These are phyloP conservation scores for Myriosclerotinia curreyana DNA, from an alignment of 2,329 filamentous ascomycete species.

Conservation along the genomic window DNA sequence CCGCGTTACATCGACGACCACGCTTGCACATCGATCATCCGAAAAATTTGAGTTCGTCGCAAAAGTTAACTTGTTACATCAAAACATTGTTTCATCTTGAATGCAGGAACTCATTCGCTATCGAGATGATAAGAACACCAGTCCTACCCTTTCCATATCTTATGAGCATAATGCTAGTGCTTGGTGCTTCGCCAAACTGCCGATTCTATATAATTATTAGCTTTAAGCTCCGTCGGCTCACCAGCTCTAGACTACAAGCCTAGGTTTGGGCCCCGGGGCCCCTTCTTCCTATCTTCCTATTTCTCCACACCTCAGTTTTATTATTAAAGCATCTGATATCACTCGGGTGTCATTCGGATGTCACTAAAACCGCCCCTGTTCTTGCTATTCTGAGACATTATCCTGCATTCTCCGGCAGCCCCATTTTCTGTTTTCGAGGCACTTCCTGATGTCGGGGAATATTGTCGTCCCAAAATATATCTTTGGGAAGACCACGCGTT, in stretches of 20 bases:
- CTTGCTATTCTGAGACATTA: not conserved
- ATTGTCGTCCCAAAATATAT: not conserved
- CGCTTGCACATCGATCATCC: not conserved
- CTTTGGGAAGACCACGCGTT: not conserved
- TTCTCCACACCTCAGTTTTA: not conserved
- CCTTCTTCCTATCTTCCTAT: not conserved
- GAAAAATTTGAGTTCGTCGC: slow-evolving; percentile 1
- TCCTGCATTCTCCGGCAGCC: not conserved
- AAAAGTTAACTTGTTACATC: not conserved
- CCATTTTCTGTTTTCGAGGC: not conserved
- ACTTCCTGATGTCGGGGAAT: not conserved
- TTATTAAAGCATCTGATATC: not conserved
- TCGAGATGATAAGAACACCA: not conserved
- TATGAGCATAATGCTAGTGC: not conserved
- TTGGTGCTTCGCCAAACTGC: not conserved
- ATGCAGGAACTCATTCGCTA: slow-evolving; percentile 7
- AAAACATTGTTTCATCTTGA: not conserved
- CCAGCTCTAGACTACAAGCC: not conserved
- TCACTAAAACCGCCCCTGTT: not conserved
- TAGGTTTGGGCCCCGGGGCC: not conserved
- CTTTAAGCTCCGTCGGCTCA: not conserved
- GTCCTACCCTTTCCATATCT: not conserved
- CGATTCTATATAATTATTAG: not conserved
- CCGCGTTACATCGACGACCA: not conserved
- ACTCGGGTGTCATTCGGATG: not conserved